Evolutionary conservation across 441 rosid species (phyloP).

Genomic region (Theobroma grandiflorum): DNA sequence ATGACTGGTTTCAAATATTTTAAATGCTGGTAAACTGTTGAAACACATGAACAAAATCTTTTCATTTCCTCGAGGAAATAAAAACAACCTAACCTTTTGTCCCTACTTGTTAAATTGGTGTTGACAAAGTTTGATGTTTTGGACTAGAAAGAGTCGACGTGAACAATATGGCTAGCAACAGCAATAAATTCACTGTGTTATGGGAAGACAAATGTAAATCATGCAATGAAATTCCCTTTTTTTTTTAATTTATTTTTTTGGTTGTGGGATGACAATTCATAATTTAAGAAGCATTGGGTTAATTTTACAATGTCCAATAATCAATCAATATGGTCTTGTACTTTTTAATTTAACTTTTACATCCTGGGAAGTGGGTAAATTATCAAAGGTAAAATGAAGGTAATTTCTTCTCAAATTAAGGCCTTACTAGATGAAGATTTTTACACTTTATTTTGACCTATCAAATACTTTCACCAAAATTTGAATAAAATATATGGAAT

Average conservation of each 20-base stretch:
- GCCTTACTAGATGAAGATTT: too few species aligned
- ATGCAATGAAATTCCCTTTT: neutral
- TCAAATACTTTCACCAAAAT: too few species aligned
- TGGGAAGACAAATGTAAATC: neutral
- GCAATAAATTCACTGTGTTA: neutral
- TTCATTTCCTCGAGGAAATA: neutral
- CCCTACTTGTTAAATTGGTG: conserved; percentile 6
- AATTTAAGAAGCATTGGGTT: too few species aligned
- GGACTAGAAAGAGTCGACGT: neutral
- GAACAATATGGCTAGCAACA: neutral
- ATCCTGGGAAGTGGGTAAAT: too few species aligned
- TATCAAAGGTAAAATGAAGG: too few species aligned
- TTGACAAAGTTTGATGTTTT: conserved; percentile 11
- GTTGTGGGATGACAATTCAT: neutral
- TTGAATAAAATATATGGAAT: too few species aligned
- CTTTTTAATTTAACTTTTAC: too few species aligned
- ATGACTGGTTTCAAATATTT: conserved; percentile 15
- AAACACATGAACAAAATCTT: conserved; percentile 31
- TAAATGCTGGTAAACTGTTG: conserved; percentile 14
- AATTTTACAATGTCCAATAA: too few species aligned
- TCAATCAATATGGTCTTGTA: too few species aligned
- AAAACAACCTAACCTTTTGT: conserved; percentile 32
- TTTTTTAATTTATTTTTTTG: neutral
- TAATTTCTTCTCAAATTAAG: neutral
- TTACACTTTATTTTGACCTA: too few species aligned